A percentile compares a stretch with the other conserved stretches of the same genome.
phyloP scores from a whole-genome alignment of 2,329 filamentous ascomycete species.

The Phyllosticta citriasiana region DNA sequence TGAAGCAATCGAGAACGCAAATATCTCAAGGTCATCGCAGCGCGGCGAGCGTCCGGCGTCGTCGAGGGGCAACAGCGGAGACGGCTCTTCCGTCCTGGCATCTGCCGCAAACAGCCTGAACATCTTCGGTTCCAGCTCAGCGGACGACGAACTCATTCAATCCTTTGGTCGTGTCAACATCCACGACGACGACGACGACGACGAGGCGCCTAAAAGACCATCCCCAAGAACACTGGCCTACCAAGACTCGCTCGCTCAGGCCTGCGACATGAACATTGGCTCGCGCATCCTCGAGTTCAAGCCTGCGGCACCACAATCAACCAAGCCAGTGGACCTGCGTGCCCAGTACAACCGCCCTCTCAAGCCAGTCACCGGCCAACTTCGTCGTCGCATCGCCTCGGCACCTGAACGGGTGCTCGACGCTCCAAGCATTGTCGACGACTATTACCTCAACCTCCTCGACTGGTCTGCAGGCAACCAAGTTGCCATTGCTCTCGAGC shows the following conservation, averaged over 20 bases:
- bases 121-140: conserved; percentile 48
- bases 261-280: conserved; percentile 86
- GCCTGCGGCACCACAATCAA: conserved; percentile 94
- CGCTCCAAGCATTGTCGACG: conserved; percentile 88
- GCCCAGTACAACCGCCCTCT: conserved; percentile 97
- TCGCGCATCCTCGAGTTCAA: conserved; percentile 97
- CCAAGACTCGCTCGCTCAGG: conserved; percentile 79
- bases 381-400: conserved; percentile 83
- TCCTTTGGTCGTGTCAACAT: conserved; percentile 40
- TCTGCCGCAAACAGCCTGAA: conserved; percentile 60
- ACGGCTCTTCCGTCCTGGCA: conserved; percentile 67
- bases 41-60: conserved; percentile 52
- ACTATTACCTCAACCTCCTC: conserved; percentile 97
- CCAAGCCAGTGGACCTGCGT: conserved; percentile 93
- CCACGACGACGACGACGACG: conserved; percentile 50
- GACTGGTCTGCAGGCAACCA: conserved; percentile 99
- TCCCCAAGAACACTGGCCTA: conserved; percentile 85
- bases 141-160: conserved; percentile 47
- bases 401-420: conserved; percentile 94
- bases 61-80: conserved; percentile 54
- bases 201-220: conserved; percentile 59
- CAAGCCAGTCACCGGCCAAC: conserved; percentile 72
- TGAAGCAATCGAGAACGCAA: conserved; percentile 73
- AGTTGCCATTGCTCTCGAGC: conserved; percentile 93
- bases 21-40: conserved; percentile 41